Evolutionary conservation across 176 grass and related monocot genomes (phyloP).

Genomic region (Rhynchospora breviuscula): DNA sequence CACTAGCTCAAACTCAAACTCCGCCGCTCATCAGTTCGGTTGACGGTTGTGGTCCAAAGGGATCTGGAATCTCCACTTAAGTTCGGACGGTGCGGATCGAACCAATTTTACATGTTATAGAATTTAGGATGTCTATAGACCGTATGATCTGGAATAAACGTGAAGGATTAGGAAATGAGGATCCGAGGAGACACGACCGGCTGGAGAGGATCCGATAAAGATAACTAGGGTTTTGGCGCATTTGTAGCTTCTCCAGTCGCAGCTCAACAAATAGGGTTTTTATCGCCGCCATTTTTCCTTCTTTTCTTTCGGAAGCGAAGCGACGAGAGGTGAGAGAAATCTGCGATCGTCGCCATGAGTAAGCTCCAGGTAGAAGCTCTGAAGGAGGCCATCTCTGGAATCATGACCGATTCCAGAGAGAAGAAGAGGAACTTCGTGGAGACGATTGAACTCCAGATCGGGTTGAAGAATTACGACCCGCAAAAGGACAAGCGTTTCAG

Average conservation of each 20-base stretch:
- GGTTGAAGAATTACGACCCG: conserved; percentile 70
- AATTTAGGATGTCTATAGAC: neutral
- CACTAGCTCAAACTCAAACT: too few relatives aligned
- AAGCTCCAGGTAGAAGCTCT: conserved; percentile 47
- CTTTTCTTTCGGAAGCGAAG: neutral
- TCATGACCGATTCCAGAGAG: conserved; percentile 41
- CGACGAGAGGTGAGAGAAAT: neutral
- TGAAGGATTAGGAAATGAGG: neutral
- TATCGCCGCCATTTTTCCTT: neutral
- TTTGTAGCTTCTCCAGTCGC: neutral
- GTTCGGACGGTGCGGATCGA: too few relatives aligned
- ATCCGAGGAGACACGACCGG: neutral
- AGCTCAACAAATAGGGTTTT: neutral
- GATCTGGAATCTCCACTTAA: too few relatives aligned
- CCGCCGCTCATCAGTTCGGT: too few relatives aligned
- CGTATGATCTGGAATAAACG: neutral
- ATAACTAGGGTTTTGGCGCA: neutral
- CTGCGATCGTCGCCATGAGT: conserved; percentile 20
- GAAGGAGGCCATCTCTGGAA: conserved; percentile 44
- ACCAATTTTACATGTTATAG: too few relatives aligned
- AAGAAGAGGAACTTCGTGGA: conserved; percentile 61
- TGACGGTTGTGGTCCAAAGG: too few relatives aligned
- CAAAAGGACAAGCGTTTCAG: conserved; percentile 85
- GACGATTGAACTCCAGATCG: conserved; percentile 73
- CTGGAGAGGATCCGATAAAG: neutral